Evolutionary conservation across 208 protist genomes (phyloP).

Genomic region (Blastocrithidia nonstop): DNA sequence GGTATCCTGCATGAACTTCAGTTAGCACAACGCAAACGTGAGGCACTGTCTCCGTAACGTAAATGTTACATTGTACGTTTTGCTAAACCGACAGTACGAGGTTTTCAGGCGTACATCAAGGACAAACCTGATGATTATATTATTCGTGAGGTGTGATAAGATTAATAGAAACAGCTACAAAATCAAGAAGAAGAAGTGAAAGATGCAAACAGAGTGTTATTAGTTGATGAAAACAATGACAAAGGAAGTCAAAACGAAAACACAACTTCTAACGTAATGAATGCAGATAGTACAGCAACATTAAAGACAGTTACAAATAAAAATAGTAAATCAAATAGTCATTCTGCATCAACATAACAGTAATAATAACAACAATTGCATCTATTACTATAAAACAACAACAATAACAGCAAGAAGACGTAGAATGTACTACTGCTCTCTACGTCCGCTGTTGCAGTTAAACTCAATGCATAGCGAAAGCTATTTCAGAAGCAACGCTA

Average conservation of each 20-base stretch:
- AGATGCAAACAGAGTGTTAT: too few species aligned
- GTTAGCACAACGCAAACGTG: conserved; percentile 46
- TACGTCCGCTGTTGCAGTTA: conserved; percentile 5
- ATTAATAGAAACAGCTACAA: too few species aligned
- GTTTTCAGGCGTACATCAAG: conserved; percentile 77
- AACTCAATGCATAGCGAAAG: conserved; percentile 19
- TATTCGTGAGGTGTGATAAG: conserved; percentile 52
- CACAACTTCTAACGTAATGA: too few species aligned
- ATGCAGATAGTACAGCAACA: too few species aligned
- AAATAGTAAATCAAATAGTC: too few species aligned
- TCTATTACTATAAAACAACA: too few species aligned
- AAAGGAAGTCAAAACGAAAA: too few species aligned
- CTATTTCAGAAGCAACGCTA: conserved; percentile 18
- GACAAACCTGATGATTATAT: conserved; percentile 48
- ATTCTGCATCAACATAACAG: not conserved
- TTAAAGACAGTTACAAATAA: too few species aligned
- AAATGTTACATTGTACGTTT: conserved; percentile 67
- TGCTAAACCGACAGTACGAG: conserved; percentile 52
- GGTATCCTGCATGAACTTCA: conserved; percentile 72
- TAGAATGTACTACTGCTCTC: not conserved
- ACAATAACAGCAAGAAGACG: conserved; percentile 4
- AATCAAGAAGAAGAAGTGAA: too few species aligned
- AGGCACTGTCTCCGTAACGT: conserved; percentile 38
- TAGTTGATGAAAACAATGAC: too few species aligned
- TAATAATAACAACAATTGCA: conserved; percentile 1